Conservation (phyloP, 225 moss, liverwort and hornwort species). For the Antitrichia curtipendula region DNA sequence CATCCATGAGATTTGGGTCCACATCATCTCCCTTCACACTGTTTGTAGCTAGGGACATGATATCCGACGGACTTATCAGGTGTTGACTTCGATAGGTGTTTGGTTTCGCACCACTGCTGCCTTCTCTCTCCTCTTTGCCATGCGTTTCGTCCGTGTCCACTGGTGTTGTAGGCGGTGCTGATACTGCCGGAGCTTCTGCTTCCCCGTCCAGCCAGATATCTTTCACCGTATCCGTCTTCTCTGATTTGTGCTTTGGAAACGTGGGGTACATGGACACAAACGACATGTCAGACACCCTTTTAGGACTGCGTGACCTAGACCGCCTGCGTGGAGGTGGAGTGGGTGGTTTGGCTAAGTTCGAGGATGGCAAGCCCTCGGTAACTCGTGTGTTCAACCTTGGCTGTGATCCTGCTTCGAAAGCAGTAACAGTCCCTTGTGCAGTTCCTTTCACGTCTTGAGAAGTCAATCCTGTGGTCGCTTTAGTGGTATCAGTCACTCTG, state of each 20-base stretch:
- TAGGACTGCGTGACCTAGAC: constrained; percentile 40
- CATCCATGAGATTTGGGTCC: constrained; percentile 1
- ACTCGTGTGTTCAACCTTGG: neutral
- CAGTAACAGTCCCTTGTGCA: neutral
- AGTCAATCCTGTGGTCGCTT: neutral
- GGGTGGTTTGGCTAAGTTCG: constrained; percentile 16
- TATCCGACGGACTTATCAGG: constrained; percentile 59
- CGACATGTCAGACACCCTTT: constrained; percentile 16
- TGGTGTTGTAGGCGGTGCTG: neutral
- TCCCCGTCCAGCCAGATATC: constrained; percentile 15
- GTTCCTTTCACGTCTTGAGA: constrained; percentile 4
- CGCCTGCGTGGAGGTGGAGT: constrained; percentile 42
- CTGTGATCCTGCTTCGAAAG: neutral
- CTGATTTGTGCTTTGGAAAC: constrained; percentile 5
- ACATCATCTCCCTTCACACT: constrained; percentile 33
- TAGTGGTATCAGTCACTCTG: neutral
- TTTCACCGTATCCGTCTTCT: constrained; percentile 5
- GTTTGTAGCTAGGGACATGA: constrained; percentile 53
- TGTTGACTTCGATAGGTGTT: constrained; percentile 11
- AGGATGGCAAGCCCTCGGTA: constrained; percentile 1
- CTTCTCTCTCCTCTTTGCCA: constrained; percentile 45
- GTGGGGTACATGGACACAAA: neutral
- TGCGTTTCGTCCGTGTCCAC: constrained; percentile 7
- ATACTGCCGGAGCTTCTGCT: neutral
- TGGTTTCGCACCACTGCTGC: constrained; percentile 6